phyloP scores from a whole-genome alignment of 2,329 filamentous ascomycete species.

The Curvularia lunata region DNA sequence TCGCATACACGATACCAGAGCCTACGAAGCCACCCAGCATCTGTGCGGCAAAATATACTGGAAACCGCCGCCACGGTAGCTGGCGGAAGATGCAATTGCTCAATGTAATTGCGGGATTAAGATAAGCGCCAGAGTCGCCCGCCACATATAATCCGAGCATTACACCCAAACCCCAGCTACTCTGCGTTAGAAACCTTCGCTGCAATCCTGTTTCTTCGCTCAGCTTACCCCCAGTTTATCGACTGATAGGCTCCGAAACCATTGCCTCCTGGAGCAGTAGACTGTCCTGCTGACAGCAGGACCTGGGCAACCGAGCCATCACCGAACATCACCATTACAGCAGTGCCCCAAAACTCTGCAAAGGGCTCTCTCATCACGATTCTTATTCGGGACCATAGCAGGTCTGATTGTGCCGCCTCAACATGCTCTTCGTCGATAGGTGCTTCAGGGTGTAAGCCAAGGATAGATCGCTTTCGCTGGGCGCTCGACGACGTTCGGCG shows the following conservation, averaged over 20 bases:
- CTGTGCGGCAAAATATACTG: conserved; percentile 71
- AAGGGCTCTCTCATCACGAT: conserved; percentile 52
- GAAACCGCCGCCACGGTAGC: conserved; percentile 72
- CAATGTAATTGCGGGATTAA: conserved; percentile 71
- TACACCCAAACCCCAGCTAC: conserved; percentile 47
- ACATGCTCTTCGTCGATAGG: conserved; percentile 54
- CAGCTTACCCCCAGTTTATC: conserved; percentile 51
- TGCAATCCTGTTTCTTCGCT: background rate
- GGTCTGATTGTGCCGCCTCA: conserved; percentile 40
- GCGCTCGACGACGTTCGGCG: conserved; percentile 33
- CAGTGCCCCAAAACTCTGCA: conserved; percentile 53
- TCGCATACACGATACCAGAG: conserved; percentile 53
- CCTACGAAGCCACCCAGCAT: conserved; percentile 70
- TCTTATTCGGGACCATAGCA: conserved; percentile 50
- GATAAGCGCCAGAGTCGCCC: conserved; percentile 69
- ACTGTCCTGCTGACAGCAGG: conserved; percentile 46
- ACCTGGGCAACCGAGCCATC: conserved; percentile 54
- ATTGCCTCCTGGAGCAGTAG: conserved; percentile 50
- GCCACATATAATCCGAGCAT: conserved; percentile 66
- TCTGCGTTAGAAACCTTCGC: conserved; percentile 6
- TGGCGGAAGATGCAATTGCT: conserved; percentile 72
- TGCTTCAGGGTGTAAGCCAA: conserved; percentile 50
- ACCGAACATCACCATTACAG: conserved; percentile 54
- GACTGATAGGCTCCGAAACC: conserved; percentile 53
- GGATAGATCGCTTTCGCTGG: conserved; percentile 30